Conservation (phyloP, 2,329 filamentous ascomycete genomes). For the Rhynchosporium secalis region DNA sequence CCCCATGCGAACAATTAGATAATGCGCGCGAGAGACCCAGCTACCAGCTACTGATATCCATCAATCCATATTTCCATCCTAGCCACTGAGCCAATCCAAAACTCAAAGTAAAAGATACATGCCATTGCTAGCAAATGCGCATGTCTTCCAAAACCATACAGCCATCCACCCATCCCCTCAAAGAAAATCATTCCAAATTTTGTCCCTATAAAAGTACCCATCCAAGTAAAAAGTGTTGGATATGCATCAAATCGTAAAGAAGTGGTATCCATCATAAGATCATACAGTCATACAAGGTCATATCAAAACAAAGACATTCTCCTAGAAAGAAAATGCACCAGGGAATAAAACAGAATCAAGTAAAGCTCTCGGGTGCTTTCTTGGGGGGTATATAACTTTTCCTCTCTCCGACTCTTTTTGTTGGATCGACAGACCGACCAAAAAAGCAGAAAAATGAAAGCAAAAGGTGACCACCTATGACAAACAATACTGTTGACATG, state of each 20-base stretch:
- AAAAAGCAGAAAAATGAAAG: constrained; percentile 31
- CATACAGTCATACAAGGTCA: constrained; percentile 38
- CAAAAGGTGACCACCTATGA: constrained; percentile 28
- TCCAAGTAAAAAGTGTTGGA: constrained; percentile 9
- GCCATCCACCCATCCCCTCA: not conserved
- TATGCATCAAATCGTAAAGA: constrained; percentile 10
- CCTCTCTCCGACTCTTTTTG: constrained; percentile 29
- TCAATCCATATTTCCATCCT: not conserved
- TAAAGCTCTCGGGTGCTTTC: constrained; percentile 30
- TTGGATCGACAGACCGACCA: constrained; percentile 10
- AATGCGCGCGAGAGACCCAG: constrained; percentile 24
- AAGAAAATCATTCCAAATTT: constrained; percentile 19
- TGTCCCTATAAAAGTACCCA: constrained; percentile 5
- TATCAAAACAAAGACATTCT: constrained; percentile 34
- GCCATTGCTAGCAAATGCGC: constrained; percentile 36
- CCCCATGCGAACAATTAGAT: constrained; percentile 29
- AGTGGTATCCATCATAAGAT: constrained; percentile 37
- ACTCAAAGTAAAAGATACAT: constrained; percentile 28
- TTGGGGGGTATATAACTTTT: constrained; percentile 35
- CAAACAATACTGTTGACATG: constrained; percentile 25
- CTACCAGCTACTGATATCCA: not conserved
- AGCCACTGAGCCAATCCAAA: not conserved
- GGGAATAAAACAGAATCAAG: not conserved
- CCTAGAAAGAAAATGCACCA: constrained; percentile 15
- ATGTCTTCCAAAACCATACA: constrained; percentile 24